phyloP scores from a whole-genome alignment of 2,329 filamentous ascomycete species.

The Pseudocercospora musae region DNA sequence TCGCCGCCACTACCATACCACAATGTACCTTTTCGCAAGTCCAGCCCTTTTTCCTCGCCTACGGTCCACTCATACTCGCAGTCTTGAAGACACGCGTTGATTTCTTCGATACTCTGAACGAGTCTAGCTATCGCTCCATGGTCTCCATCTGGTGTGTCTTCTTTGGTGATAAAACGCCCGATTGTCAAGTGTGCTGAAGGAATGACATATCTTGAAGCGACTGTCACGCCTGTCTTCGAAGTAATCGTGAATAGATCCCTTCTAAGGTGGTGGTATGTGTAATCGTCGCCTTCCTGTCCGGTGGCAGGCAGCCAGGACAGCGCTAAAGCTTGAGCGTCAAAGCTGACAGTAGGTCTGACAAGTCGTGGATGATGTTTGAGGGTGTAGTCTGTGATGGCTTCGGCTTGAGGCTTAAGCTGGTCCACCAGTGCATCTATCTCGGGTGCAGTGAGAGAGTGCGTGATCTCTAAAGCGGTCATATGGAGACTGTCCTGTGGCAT shows the following conservation, averaged over 20 bases:
- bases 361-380: constrained; percentile 67
- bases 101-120: constrained; percentile 66
- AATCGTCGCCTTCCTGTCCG: constrained; percentile 63
- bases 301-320: constrained; percentile 81
- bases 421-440: constrained; percentile 65
- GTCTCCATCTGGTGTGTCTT: constrained; percentile 54
- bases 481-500: constrained; percentile 79
- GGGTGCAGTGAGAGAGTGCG: constrained; percentile 69
- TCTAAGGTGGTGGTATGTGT: constrained; percentile 88
- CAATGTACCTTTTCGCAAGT: constrained; percentile 68
- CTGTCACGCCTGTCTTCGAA: constrained; percentile 58
- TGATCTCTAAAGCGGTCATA: constrained; percentile 79
- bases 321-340: constrained; percentile 80
- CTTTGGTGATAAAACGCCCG: constrained; percentile 69
- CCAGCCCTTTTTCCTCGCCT: constrained; percentile 79
- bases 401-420: constrained; percentile 54
- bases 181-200: constrained; percentile 89
- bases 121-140: constrained; percentile 60
- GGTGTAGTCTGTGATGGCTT: constrained; percentile 63
- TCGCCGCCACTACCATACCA: constrained; percentile 83
- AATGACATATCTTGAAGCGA: constrained; percentile 79
- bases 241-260: constrained; percentile 68
- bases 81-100: constrained; percentile 67
- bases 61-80: constrained; percentile 69
- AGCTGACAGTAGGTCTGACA: constrained; percentile 78